Conservation (phyloP, 1,139 yeast species). For the Yamadazyma aaseri region DNA sequence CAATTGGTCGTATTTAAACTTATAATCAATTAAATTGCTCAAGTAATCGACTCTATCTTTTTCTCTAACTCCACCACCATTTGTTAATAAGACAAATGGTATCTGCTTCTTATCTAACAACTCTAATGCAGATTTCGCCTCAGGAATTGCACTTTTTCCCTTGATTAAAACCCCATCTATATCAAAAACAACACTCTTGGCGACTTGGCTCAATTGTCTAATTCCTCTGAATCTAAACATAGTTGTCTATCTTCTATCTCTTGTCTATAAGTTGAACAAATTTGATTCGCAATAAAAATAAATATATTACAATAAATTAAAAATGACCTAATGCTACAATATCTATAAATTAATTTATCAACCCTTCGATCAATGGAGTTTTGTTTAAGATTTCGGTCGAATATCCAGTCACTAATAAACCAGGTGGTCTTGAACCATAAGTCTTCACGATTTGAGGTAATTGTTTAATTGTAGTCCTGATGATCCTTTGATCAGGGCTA, state of each 20-base stretch:
- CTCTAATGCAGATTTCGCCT: slow-evolving; percentile 64
- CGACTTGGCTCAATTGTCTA: slow-evolving; percentile 1
- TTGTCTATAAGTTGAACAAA: too few species aligned
- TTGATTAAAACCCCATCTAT: slow-evolving; percentile 93
- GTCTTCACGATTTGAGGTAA: slow-evolving; percentile 72
- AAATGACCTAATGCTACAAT: background rate
- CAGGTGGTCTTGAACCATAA: slow-evolving; percentile 94
- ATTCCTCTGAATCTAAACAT: slow-evolving; percentile 1
- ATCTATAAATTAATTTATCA: background rate
- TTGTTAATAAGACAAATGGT: slow-evolving; percentile 84
- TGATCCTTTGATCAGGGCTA: slow-evolving; percentile 88
- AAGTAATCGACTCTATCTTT: slow-evolving; percentile 56
- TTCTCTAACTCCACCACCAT: slow-evolving; percentile 90
- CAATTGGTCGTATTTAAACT: slow-evolving; percentile 61
- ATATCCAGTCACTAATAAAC: slow-evolving; percentile 77
- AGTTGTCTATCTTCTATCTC: too few species aligned
- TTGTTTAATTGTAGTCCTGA: slow-evolving; percentile 66
- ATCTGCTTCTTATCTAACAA: slow-evolving; percentile 54
- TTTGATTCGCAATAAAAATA: too few species aligned
- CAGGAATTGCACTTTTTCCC: slow-evolving; percentile 67
- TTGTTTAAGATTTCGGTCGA: slow-evolving; percentile 29
- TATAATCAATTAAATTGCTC: slow-evolving; percentile 47
- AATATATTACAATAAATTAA: too few species aligned
- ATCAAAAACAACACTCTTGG: slow-evolving; percentile 27
- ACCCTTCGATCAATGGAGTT: slow-evolving; percentile 6